A percentile compares a stretch with the other conserved stretches of the same genome.
Evolutionary conservation across 2,329 filamentous ascomycete species (phyloP).

Genomic region (Pseudodiploospora longispora): DNA sequence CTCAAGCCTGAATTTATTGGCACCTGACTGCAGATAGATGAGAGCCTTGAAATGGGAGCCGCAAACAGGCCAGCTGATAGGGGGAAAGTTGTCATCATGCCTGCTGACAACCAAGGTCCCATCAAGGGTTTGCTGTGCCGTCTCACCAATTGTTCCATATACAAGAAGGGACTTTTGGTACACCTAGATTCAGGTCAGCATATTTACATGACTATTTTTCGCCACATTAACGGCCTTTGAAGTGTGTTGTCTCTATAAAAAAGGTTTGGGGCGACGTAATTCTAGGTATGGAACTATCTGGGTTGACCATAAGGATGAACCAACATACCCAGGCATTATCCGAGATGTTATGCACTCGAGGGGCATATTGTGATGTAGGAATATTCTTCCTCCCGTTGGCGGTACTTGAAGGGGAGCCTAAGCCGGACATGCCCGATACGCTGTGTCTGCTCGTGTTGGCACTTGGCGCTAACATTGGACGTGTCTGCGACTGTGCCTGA

Average conservation of each 20-base stretch:
- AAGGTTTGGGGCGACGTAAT: not conserved
- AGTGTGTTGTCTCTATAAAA: no score
- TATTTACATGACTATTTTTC: no score
- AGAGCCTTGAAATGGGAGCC: constrained; percentile 89
- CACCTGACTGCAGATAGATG: constrained; percentile 82
- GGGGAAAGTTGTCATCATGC: constrained; percentile 77
- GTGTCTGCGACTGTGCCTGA: constrained; percentile 16
- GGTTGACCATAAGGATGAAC: not conserved
- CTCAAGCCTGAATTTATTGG: constrained; percentile 81
- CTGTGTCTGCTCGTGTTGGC: constrained; percentile 51
- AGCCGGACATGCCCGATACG: constrained; percentile 54
- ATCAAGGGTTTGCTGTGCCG: constrained; percentile 59
- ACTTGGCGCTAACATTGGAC: constrained; percentile 30
- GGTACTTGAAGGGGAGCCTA: constrained; percentile 41
- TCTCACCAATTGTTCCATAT: constrained; percentile 72
- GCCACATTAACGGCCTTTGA: no score
- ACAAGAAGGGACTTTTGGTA: constrained; percentile 85
- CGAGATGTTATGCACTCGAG: constrained; percentile 67
- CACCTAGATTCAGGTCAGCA: constrained; percentile 49
- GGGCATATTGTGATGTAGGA: constrained; percentile 71
- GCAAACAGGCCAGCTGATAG: constrained; percentile 77
- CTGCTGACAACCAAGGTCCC: constrained; percentile 73
- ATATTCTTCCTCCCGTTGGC: constrained; percentile 46
- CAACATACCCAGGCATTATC: constrained; percentile 76
- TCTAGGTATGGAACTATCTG: no score